Base-by-base conservation (phyloP, 306 rosid species). In the Vigna nakashimae region DNA sequence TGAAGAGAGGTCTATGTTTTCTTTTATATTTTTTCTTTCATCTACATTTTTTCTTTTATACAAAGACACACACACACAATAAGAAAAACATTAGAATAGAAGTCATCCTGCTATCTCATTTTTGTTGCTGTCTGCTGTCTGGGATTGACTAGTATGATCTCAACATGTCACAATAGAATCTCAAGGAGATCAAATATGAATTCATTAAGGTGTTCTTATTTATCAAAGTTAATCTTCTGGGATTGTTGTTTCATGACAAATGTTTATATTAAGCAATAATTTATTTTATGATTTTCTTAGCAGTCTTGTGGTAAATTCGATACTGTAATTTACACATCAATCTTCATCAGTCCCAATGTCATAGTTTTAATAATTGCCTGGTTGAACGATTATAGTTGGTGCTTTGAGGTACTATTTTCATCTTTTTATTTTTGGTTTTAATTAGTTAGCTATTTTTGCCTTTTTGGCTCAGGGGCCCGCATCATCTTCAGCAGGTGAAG, bases 401-500 rank as follows among this genome's bases (percentile, higher is more conserved):
- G 66, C 42, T 32, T 55, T 6, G 38, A 51, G 42, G 15, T 45
- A 1, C 62, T 77, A 40, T 43, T 30, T 26, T 65, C 34, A 3
- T 40, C 52, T 56, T 75, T 55, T 63, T 66, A n/a, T 36, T 22
- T 18, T 14, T 40, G 5, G 32, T 20, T 65, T 46, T 57, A 42
- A 50, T 50, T 3, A 51, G 59, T 30, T 52, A 42, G 34, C 60
- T 75, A 36, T 66, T 64, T 75, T 58, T 71, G 40, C 60, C 65
- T 65, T 56, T 64, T 77, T 83, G 79, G 65, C 74, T 77, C 82
- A 91, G 97, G 88, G 80, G 20, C 83, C 80, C 11, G 71, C 82
- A 57, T 72, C 79, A 77, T 83, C 89, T 59, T 81, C 77, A 58
- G 62, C 84, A 75, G 87, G 87, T 73, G 95, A 90, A 81, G 67